Evolutionary conservation across 2,329 filamentous ascomycete species (phyloP).

Genomic region (Thielaviopsis ethacetica): DNA sequence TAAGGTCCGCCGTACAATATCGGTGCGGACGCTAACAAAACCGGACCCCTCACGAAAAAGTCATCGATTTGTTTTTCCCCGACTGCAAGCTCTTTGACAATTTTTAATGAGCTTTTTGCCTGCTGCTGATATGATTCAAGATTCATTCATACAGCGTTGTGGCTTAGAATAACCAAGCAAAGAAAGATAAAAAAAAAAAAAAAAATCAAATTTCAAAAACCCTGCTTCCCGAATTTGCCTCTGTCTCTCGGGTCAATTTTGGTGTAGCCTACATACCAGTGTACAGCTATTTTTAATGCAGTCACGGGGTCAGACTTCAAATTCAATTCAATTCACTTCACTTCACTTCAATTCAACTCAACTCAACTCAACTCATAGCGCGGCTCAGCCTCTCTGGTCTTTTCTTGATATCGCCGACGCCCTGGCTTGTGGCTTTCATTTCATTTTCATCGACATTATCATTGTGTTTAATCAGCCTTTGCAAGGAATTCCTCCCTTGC

Average conservation of each 20-base stretch:
- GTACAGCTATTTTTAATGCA: not conserved
- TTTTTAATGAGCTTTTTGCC: not conserved
- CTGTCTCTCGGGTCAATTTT: too few relatives aligned
- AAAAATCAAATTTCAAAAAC: too few relatives aligned
- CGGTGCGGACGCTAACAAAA: not conserved
- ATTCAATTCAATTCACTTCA: not conserved
- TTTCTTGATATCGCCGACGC: too few relatives aligned
- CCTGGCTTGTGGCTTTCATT: too few relatives aligned
- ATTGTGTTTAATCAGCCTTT: not conserved
- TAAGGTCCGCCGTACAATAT: not conserved
- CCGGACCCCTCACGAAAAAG: not conserved
- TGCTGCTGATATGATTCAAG: not conserved
- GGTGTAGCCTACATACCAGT: too few relatives aligned
- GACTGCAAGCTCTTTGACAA: not conserved
- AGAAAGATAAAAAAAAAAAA: not conserved
- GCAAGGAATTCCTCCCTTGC: not conserved
- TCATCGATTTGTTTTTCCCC: not conserved
- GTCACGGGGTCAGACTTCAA: not conserved
- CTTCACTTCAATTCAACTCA: not conserved
- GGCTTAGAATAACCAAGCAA: too few relatives aligned
- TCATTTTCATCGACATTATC: too few relatives aligned
- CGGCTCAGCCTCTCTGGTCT: too few relatives aligned
- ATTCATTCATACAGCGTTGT: not conserved
- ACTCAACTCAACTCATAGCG: not conserved
- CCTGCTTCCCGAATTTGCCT: not conserved